Percentiles rank a stretch among this genome's conserved stretches.
Evolutionary conservation across 352 stramenopile genomes (phyloP).

Genomic region (Globisporangium nagaii): DNA sequence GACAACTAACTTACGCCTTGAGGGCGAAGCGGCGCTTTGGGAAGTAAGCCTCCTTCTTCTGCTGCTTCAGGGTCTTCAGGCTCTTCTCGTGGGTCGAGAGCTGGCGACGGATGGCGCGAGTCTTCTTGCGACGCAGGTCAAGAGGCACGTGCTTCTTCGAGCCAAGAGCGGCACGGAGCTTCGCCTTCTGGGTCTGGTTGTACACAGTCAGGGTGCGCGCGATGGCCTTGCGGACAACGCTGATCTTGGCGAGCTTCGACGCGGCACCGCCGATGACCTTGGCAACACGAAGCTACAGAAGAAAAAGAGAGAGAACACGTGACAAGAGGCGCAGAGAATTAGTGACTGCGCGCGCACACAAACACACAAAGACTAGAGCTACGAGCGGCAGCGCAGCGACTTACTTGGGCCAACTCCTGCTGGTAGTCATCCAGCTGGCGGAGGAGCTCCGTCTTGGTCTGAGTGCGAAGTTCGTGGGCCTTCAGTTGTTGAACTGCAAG

Average conservation of each 20-base stretch:
- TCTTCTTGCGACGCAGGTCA: slow-evolving; percentile 99
- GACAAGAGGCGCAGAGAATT: neutral
- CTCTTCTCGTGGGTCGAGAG: slow-evolving; percentile 94
- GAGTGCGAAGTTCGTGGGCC: slow-evolving; percentile 96
- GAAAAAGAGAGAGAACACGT: too few relatives aligned
- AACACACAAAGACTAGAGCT: neutral
- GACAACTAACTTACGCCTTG: slow-evolving; percentile 91
- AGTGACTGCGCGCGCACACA: neutral
- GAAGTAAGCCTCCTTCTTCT: slow-evolving; percentile 96
- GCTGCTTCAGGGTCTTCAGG: slow-evolving; percentile 91
- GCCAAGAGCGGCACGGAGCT: slow-evolving; percentile 92
- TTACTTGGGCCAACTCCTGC: slow-evolving; percentile 92
- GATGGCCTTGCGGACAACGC: slow-evolving; percentile 98
- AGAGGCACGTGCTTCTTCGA: slow-evolving; percentile 97
- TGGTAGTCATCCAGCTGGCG: slow-evolving; percentile 97
- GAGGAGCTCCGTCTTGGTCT: slow-evolving; percentile 98
- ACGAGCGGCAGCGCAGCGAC: neutral
- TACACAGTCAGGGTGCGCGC: slow-evolving; percentile 98
- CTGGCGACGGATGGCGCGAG: slow-evolving; percentile 95
- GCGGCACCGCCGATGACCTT: slow-evolving; percentile 98
- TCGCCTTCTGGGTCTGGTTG: slow-evolving; percentile 99
- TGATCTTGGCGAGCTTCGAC: slow-evolving; percentile 99
- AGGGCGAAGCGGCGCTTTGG: slow-evolving; percentile 95
- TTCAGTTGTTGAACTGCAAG: slow-evolving; percentile 89
- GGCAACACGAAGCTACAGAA: slow-evolving; percentile 92